phyloP scores from a whole-genome alignment of 2,329 filamentous ascomycete genomes.

The Chrysosporium keratinophilum region DNA sequence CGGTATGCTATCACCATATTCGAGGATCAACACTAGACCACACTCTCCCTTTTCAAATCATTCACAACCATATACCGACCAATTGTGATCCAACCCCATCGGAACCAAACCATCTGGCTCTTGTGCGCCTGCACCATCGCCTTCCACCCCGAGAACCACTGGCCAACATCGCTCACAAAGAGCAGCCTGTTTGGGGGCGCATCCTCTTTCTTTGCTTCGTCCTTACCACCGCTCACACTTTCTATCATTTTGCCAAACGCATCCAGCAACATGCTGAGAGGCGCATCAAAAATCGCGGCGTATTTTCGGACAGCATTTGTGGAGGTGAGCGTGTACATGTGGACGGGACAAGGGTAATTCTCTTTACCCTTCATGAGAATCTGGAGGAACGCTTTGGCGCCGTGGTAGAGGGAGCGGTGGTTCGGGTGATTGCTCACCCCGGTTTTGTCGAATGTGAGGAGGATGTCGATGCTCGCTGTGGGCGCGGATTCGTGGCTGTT shows the following conservation, averaged over 20 bases:
- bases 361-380: slow-evolving; percentile 52
- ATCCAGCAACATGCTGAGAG: slow-evolving; percentile 56
- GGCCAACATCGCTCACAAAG: slow-evolving; percentile 57
- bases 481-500: slow-evolving; percentile 35
- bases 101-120: slow-evolving; percentile 98
- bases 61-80: slow-evolving; percentile 95
- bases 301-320: slow-evolving; percentile 74
- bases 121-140: slow-evolving; percentile 86
- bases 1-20: not conserved
- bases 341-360: slow-evolving; percentile 62
- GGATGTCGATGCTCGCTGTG: slow-evolving; percentile 57
- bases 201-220: slow-evolving; percentile 11
- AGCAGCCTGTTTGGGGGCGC: slow-evolving; percentile 40
- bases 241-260: slow-evolving; percentile 31
- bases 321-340: slow-evolving; percentile 72
- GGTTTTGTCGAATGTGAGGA: slow-evolving; percentile 78
- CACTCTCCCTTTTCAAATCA: slow-evolving; percentile 53
- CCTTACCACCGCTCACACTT: slow-evolving; percentile 1
- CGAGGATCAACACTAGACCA: not conserved
- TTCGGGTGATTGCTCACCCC: slow-evolving; percentile 88
- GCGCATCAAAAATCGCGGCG: slow-evolving; percentile 60
- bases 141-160: slow-evolving; percentile 58
- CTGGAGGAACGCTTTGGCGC: slow-evolving; percentile 62
- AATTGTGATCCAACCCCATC: slow-evolving; percentile 85
- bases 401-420: slow-evolving; percentile 79